A percentile compares a stretch with the other conserved stretches of the same genome.
Conservation (phyloP, 305 asterid genomes). For the Solanum aculeatissimum region DNA sequence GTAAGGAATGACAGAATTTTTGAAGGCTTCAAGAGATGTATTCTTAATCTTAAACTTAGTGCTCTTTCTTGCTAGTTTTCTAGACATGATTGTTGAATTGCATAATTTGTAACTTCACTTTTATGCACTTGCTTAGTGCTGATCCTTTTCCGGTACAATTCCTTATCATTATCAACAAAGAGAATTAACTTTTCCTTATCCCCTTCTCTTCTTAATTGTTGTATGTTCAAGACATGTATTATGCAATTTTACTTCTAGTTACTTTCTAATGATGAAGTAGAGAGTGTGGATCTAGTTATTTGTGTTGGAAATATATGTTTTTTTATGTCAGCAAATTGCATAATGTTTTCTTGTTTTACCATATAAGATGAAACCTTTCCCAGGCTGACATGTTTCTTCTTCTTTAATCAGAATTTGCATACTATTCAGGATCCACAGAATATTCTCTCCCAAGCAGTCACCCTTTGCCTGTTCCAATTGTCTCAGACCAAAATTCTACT, state of each 20-base stretch:
- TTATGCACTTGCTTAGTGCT: neutral
- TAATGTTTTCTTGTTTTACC: neutral
- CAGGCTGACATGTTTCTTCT: neutral
- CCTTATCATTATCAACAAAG: neutral
- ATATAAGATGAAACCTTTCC: neutral
- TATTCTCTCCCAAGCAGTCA: constrained; percentile 31
- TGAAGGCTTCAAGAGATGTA: too few relatives aligned
- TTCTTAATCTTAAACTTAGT: too few relatives aligned
- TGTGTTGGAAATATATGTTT: neutral
- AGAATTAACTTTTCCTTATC: neutral
- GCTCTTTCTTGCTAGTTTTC: too few relatives aligned
- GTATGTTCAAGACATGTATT: neutral
- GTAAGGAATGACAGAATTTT: too few relatives aligned
- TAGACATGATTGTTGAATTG: neutral
- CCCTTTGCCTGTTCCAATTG: constrained; percentile 60
- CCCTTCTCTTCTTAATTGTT: neutral
- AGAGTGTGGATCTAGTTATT: neutral
- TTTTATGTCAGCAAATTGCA: neutral
- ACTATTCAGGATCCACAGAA: constrained; percentile 19
- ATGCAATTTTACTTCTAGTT: neutral
- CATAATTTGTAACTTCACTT: neutral
- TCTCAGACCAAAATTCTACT: neutral
- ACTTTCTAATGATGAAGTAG: neutral
- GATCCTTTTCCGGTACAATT: neutral
- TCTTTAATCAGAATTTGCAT: neutral